These are phyloP conservation scores for Metschnikowia arizonensis DNA, from an alignment of 805 yeast genomes.

Conservation along the genomic window DNA sequence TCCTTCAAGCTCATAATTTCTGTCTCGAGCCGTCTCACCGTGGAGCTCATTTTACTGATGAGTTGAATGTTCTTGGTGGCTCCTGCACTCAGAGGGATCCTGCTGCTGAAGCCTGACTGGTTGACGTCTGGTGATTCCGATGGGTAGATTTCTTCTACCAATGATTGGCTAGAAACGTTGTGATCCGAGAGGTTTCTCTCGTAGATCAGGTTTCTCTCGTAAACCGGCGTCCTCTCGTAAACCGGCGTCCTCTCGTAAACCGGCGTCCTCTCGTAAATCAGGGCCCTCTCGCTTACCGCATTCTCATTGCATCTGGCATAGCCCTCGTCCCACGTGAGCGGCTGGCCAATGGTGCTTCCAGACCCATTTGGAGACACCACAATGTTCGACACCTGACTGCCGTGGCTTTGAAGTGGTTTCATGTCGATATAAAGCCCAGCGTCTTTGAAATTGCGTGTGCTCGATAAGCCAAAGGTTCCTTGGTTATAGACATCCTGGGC, in stretches of 20 bases:
- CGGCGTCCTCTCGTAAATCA: background rate
- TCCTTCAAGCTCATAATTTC: conserved; percentile 66
- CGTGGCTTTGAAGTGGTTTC: background rate
- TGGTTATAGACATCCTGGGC: background rate
- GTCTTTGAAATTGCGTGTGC: conserved; percentile 7
- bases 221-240: no score
- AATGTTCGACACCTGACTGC: background rate
- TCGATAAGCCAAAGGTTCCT: conserved; percentile 7
- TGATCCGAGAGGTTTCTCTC: background rate
- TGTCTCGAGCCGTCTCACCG: conserved; percentile 73
- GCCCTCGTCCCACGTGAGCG: background rate
- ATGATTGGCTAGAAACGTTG: conserved; percentile 23
- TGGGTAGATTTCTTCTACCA: conserved; percentile 36
- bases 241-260: conserved; percentile 5
- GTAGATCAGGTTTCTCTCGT: no score
- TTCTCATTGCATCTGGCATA: no score
- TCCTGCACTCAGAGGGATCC: conserved; percentile 14
- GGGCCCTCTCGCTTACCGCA: no score
- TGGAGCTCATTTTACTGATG: conserved; percentile 69
- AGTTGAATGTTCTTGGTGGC: conserved; percentile 48
- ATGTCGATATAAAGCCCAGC: conserved; percentile 17
- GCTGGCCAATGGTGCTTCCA: background rate
- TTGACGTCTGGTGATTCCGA: conserved; percentile 13
- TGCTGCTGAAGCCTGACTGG: conserved; percentile 8
- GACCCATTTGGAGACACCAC: background rate